Base-by-base conservation (phyloP, 352 stramenopile genomes). In the Pythium brachiatum region DNA sequence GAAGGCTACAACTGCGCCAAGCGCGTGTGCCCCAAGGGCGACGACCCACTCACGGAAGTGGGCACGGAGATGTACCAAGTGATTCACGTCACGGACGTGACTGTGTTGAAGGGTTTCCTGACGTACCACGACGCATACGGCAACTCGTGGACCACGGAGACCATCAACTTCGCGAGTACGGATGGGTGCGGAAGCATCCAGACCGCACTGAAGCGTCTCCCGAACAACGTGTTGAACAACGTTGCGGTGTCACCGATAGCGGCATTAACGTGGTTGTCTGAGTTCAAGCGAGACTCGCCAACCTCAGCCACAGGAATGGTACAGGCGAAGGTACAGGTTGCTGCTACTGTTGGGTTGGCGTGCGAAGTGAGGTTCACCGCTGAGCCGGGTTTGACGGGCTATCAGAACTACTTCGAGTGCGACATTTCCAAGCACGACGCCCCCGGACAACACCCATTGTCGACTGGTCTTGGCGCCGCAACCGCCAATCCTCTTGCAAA, bases 21-120 rank as follows among this genome's bases (percentile, higher is more conserved):
- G 41, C 73, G 86, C 34, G 84, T 87, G 53, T 98, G 90, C 62
- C 85, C 85, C 48, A 88, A 87, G 60, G 89, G 88, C 39, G 90
- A 96, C 64, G 84, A 94, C 47, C 81, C 81, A 32, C 53, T 88
- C n/a, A 94, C 85, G 4, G 60, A 59, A 26, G 62, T 26, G 36
- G 89, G 78, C 41, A 60, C 48, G n/a, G 75, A 86, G 31, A 90
- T 91, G 80, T 25, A 72, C 0, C 84, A 94, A 62, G 69, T 58
- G 0, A 74, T 88, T 29, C 65, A 64, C 0, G 69, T 88, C 29
- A 23, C 64, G 7, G 25, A 70, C 2, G 44, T 55, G 0, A 41
- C 52, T 1, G 12, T 29, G 0, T 29, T 69, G 2, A 23, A 66
- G 7, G 72, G 68, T 0, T 90, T 80, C 52, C 54, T 93, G 29